Base-by-base conservation (phyloP, 495 filamentous ascomycete genomes). In the Xylona heveae region DNA sequence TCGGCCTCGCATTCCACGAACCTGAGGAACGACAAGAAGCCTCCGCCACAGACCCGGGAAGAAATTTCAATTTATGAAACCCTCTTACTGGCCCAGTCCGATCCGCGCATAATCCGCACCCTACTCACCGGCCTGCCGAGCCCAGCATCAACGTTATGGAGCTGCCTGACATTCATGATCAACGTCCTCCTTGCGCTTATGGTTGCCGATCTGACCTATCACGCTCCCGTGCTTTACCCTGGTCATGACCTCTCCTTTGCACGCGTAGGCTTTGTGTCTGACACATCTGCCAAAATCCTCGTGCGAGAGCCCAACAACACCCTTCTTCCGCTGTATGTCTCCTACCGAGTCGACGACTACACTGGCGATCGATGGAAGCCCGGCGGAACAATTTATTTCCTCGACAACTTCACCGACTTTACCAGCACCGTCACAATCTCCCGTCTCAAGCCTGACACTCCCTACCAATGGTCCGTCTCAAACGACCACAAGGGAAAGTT, bases 261-360 rank as follows among this genome's bases (percentile, higher is more conserved):
- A 12, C 62, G 85, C 9, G 55, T 91, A 19, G 88, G 88, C 9
- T 81, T 84, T 48, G 73, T 94, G 16, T 88, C 83, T 2, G 66
- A 77, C 2, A 71, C 59, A 3, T 76, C 68, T 12, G 88, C 88
- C 10, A 82, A 69, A 34, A 50, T 97, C 23, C 55, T 97, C 23
- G 60, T 94, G 20, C 66, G 88, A 22, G 88, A 94, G 55, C 80
- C 84, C 0, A 62, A 90, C 37, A 49, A 58, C 30, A 46, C 59
- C n/a, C 70, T 74, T 38, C 58, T 88, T 40, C 84, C 84, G 2
- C 48, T 94, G 13, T 68, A 59, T 1, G 57, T 92, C 4, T 74
- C 57, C 16, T 75, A 74, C 43, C 59, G 66, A 21, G 44, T 57
- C 19, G 49, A 48, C 19, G 39, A 50, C 29, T 59, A 54, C 25